phyloP scores from a whole-genome alignment of 2,329 filamentous ascomycete species.

The Drechslera avenae region DNA sequence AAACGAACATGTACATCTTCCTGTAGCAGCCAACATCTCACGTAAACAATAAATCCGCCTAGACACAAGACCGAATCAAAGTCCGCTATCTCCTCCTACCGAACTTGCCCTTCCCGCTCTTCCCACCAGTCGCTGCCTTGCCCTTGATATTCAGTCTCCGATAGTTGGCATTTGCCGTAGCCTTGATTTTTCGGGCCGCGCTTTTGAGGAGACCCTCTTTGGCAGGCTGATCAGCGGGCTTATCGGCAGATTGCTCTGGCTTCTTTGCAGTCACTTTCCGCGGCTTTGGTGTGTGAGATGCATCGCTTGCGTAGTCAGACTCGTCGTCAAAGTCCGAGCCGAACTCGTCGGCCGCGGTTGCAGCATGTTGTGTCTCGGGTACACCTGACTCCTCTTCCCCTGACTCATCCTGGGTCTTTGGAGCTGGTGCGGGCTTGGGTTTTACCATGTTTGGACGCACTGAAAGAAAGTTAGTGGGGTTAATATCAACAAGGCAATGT shows the following conservation, averaged over 20 bases:
- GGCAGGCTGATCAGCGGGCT: constrained; percentile 17
- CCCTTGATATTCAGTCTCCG: constrained; percentile 58
- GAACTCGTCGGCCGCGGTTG: constrained; percentile 42
- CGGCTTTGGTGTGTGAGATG: constrained; percentile 42
- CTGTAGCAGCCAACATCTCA: background rate
- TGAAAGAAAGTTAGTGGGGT: constrained; percentile 30
- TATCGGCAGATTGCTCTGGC: constrained; percentile 11
- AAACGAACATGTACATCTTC: background rate
- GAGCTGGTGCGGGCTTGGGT: constrained; percentile 51
- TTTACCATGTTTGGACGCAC: constrained; percentile 48
- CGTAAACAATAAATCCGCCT: background rate
- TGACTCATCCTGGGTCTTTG: constrained; percentile 31
- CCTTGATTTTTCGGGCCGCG: constrained; percentile 52
- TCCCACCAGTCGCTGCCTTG: constrained; percentile 49
- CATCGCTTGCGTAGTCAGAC: constrained; percentile 52
- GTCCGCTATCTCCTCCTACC: constrained; percentile 39
- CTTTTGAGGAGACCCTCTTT: constrained; percentile 44
- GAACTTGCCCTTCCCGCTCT: constrained; percentile 49
- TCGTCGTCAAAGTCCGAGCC: constrained; percentile 40
- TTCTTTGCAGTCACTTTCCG: constrained; percentile 31
- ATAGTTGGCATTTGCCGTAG: constrained; percentile 56
- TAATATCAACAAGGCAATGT: background rate
- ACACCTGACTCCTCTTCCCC: constrained; percentile 50
- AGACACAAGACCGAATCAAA: background rate
- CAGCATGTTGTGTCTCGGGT: constrained; percentile 32